Evolutionary conservation across 768 basidiomycete genomes (phyloP), one percentile per base, ranked within the genome.

Genomic region (Candolleomyces eurysporus): DNA sequence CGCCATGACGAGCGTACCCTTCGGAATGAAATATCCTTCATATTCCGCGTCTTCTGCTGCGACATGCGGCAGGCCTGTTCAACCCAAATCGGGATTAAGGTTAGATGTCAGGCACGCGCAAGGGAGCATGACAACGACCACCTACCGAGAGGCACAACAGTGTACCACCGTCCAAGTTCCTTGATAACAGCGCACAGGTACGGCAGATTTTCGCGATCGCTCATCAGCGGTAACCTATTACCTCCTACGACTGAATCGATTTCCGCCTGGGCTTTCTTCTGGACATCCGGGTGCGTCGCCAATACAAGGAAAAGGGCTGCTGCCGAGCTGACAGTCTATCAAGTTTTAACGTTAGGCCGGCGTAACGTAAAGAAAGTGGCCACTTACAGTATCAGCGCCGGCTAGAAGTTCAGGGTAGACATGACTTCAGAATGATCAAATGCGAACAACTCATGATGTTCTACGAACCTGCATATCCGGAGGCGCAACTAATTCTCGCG

Each of bases 81-180:
- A 30, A 9, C 9, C 36, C 36, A 11, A 36, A 36, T 48, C 21
- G 19, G 49, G 22, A 19, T 49, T n/a, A 14, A n/a, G 9, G 49
- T n/a, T 10, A 17, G 8, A 21, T 1, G 49, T 51, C 21, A 31
- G 21, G 9, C n/a, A 31, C 78, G 75, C 64, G 70, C 76, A 26
- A 67, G 71, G 39, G 68, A 70, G 58, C 50, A 74, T 61, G 75
- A 76, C 31, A 71, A 76, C 54, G 73, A 70, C 48, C 68, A 70
- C 55, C 69, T 42, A 42, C 8, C 77, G 75, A 76, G 76, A 43
- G 54, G 39, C 5, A 40, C 54, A 22, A 56, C 54, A 19, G 54
- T 56, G 40, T 56, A 43, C 63, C 63, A 63, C 26, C 63, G 22
- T 31, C 60, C 40, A 8, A 66, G 48, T 30, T 68, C 67, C 39